Conservation (phyloP, 805 yeast genomes). For the Naumovozyma dairenensis region DNA sequence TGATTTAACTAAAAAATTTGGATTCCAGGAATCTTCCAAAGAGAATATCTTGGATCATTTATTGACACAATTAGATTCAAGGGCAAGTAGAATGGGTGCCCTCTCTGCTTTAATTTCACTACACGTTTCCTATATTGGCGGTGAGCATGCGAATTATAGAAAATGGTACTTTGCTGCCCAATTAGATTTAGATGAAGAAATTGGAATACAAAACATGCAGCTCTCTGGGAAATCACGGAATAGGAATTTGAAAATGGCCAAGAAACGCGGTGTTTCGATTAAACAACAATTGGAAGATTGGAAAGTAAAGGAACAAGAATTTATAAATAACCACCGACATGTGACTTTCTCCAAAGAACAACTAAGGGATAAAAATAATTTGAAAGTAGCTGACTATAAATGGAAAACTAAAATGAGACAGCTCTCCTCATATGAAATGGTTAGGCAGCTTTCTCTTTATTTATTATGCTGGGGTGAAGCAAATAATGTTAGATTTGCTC, state of each 20-base stretch:
- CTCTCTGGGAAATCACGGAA: conserved; percentile 37
- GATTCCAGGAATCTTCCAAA: conserved; percentile 74
- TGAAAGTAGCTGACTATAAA: conserved; percentile 70
- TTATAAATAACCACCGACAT: conserved; percentile 41
- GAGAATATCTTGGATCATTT: conserved; percentile 75
- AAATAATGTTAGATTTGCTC: conserved; percentile 75
- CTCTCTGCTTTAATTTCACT: conserved; percentile 59
- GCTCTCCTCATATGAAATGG: conserved; percentile 46
- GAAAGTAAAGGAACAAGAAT: conserved; percentile 40
- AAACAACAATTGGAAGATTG: conserved; percentile 31
- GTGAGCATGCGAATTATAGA: conserved; percentile 74
- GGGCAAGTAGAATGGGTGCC: conserved; percentile 72
- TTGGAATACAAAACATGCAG: conserved; percentile 49
- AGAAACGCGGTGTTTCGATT: conserved; percentile 30
- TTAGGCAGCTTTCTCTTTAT: conserved; percentile 60
- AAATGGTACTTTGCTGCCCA: conserved; percentile 91
- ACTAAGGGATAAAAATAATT: conserved; percentile 54
- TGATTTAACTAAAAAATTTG: conserved; percentile 54
- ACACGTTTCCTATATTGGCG: conserved; percentile 90
- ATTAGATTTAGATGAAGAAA: conserved; percentile 61
- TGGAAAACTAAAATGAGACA: conserved; percentile 62
- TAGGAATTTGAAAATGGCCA: conserved; percentile 37
- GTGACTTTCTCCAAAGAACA: conserved; percentile 52
- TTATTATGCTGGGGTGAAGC: conserved; percentile 87
- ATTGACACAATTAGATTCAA: conserved; percentile 73